Percentiles rank a stretch among this genome's conserved stretches.
Conservation (phyloP, 345 rosid genomes). For the Draba incana region DNA sequence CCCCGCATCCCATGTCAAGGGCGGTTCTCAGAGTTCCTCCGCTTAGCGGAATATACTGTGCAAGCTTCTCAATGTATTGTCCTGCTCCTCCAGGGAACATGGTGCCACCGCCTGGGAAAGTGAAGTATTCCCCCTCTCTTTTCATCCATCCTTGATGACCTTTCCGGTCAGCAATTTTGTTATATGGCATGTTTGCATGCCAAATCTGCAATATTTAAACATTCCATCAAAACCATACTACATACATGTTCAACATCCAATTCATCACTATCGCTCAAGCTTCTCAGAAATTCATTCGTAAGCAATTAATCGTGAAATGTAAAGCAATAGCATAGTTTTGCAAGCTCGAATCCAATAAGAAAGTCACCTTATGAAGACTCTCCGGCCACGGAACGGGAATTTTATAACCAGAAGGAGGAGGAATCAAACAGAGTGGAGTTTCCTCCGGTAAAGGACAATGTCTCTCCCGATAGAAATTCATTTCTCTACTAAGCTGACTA, state of each 20-base stretch:
- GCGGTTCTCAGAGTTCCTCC: conserved; percentile 86
- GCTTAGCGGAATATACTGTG: conserved; percentile 72
- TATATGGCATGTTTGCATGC: conserved; percentile 96
- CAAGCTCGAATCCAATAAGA: conserved; percentile 14
- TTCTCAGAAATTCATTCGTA: no score
- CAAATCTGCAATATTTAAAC: conserved; percentile 57
- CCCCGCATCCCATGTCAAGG: conserved; percentile 99
- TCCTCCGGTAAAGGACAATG: conserved; percentile 83
- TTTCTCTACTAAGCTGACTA: conserved; percentile 88
- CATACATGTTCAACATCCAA: no score
- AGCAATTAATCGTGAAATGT: background rate
- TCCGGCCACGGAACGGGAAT: conserved; percentile 89
- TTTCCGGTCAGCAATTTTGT: conserved; percentile 95
- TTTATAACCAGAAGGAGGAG: conserved; percentile 78
- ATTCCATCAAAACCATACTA: conserved; percentile 4
- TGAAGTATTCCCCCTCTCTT: conserved; percentile 74
- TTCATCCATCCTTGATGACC: conserved; percentile 99
- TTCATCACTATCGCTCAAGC: no score
- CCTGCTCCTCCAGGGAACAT: conserved; percentile 97
- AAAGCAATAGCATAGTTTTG: background rate
- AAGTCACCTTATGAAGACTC: conserved; percentile 79
- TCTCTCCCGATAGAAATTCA: conserved; percentile 92
- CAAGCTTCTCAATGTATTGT: conserved; percentile 82
- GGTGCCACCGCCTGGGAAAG: conserved; percentile 98
- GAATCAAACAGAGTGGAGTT: conserved; percentile 86